Evolutionary conservation across 1,284 basidiomycete species (phyloP).

Genomic region (Boletellus deceptivus): DNA sequence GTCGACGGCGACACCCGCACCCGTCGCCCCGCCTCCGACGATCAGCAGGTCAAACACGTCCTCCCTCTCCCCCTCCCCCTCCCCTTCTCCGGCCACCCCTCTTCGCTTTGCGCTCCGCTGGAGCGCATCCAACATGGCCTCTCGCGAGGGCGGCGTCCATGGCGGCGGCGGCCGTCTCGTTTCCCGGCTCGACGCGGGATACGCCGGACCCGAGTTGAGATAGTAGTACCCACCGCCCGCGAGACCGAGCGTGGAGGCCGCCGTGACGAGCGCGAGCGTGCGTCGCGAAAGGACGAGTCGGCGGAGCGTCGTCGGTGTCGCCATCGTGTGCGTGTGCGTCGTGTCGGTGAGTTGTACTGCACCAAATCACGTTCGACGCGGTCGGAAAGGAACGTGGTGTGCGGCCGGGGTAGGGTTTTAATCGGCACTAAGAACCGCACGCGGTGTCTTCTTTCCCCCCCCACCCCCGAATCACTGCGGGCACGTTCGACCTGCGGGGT

Average conservation of each 20-base stretch:
- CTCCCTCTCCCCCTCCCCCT: slow-evolving; percentile 29
- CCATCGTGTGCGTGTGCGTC: not conserved
- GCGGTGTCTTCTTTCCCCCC: no score
- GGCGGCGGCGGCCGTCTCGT: slow-evolving; percentile 65
- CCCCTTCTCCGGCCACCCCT: no score
- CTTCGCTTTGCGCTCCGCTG: slow-evolving; percentile 13
- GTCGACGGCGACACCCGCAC: slow-evolving; percentile 92
- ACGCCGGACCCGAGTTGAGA: slow-evolving; percentile 67
- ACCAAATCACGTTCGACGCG: no score
- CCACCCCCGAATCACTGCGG: not conserved
- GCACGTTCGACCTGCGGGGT: slow-evolving; percentile 3
- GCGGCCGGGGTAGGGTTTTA: no score
- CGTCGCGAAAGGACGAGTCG: slow-evolving; percentile 51
- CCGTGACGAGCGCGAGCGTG: slow-evolving; percentile 50
- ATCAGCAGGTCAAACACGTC: slow-evolving; percentile 77
- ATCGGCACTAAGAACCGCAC: no score
- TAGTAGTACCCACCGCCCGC: slow-evolving; percentile 66
- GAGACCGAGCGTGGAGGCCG: slow-evolving; percentile 49
- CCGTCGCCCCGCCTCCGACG: slow-evolving; percentile 93
- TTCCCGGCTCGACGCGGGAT: slow-evolving; percentile 58
- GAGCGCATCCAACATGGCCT: slow-evolving; percentile 61
- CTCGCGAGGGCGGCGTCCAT: slow-evolving; percentile 72
- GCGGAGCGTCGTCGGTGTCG: slow-evolving; percentile 33
- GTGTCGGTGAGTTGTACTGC: no score
- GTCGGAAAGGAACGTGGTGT: no score